Base-by-base conservation (phyloP, 2,329 filamentous ascomycete genomes). In the Elsinoe necatrix region DNA sequence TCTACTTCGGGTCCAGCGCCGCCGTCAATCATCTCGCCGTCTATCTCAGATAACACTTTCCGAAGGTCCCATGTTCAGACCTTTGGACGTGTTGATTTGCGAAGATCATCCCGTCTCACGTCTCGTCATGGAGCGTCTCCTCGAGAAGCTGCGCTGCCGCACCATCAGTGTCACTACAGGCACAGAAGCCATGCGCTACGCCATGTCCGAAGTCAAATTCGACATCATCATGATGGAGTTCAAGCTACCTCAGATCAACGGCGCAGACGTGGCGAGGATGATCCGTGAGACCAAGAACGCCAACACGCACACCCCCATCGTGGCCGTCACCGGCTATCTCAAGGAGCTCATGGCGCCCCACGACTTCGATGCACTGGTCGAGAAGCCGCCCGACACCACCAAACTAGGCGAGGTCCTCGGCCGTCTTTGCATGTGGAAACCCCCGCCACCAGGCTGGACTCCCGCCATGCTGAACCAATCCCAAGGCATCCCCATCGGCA, bases 171-270 rank as follows among this genome's bases (percentile, higher is more conserved):
- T 93, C 3, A 80, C 85, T 2, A 95, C 91, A 63, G 93, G 93
- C 0, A 85, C 89, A 0, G 93, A 98, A 67, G 93, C 92, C 9
- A 86, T 95, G 65, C 84, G 92, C 20, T 95, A 93, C 71, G 90
- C 93, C 25, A 88, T 95, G 78, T 92, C 92, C 66, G 92, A 97
- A 68, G 92, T 98, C 68, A 95, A 97, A 67, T 98, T 97, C 67
- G 93, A 98, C 71, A 89, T 96, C 64, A 96, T 98, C 68, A 93
- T 98, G 77, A 92, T 95, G 71, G 93, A 98, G 72, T 96, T 90
- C 74, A 95, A 92, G 69, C 77, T 98, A 45, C 92, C 93, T 8
- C 89, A 95, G 67, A 90, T 97, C 66, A 97, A 90, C 64, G 93
- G 93, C 21, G 87, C 89, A 11, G 93, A 98, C 68, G 89, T 98